Percentiles rank a stretch among this genome's conserved stretches.
These are phyloP conservation scores for Kodamaea kakaduensis DNA, from an alignment of 805 yeast species.

Conservation along the genomic window DNA sequence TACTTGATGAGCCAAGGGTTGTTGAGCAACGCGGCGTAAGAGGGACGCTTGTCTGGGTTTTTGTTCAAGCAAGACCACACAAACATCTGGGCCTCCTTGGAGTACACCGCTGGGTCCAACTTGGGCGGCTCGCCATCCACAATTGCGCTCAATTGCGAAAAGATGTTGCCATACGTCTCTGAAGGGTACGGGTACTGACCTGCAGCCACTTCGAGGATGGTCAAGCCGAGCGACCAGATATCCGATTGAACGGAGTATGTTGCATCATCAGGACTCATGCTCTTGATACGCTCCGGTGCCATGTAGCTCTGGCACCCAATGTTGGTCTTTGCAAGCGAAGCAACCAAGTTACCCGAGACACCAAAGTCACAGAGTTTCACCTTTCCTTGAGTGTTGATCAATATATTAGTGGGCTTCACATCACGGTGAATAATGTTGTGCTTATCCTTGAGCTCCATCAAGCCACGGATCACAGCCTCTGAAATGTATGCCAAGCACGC, in stretches of 20 bases:
- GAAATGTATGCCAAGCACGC: slow-evolving; percentile 75
- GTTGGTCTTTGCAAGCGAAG: slow-evolving; percentile 90
- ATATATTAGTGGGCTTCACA: slow-evolving; percentile 92
- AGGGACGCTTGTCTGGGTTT: slow-evolving; percentile 76
- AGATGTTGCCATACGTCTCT: slow-evolving; percentile 84
- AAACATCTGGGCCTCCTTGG: slow-evolving; percentile 77
- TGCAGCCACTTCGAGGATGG: slow-evolving; percentile 80
- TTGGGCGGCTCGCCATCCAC: slow-evolving; percentile 45
- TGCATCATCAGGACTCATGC: slow-evolving; percentile 65
- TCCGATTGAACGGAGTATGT: slow-evolving; percentile 92
- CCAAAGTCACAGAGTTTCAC: slow-evolving; percentile 95
- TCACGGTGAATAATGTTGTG: slow-evolving; percentile 95
- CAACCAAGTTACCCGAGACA: slow-evolving; percentile 90
- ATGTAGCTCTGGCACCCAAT: slow-evolving; percentile 97
- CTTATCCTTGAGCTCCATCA: slow-evolving; percentile 77
- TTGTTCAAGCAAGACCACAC: slow-evolving; percentile 75
- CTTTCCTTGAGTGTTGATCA: slow-evolving; percentile 78
- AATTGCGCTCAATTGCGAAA: slow-evolving; percentile 90
- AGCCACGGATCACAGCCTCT: slow-evolving; percentile 73
- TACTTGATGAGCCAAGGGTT: slow-evolving; percentile 79
- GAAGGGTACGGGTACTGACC: slow-evolving; percentile 97
- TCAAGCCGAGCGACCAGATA: slow-evolving; percentile 90
- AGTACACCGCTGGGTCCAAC: slow-evolving; percentile 36
- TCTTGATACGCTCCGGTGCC: slow-evolving; percentile 96
- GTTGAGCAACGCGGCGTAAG: slow-evolving; percentile 65